Base-by-base conservation (phyloP, 1,284 basidiomycete species). In the Papiliotrema fonsecae region DNA sequence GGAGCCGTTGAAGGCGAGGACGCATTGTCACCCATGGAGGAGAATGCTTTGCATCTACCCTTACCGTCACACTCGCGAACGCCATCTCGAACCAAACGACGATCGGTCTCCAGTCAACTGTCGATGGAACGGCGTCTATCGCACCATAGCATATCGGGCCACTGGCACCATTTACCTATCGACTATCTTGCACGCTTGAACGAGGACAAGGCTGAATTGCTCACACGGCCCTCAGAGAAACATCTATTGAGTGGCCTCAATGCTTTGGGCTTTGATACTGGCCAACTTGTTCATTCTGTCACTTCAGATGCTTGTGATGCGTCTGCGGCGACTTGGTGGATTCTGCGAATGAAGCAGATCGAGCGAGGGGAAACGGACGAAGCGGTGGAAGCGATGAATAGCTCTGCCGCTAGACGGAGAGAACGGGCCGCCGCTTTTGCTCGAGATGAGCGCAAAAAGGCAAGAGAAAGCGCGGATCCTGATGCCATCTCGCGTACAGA, bases 281-380 rank as follows among this genome's bases (percentile, higher is more conserved):
- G 88, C 10, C 96, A 98, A 72, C 87, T 97, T 49, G 85, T 87
- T 19, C 93, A 98, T 69, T 91, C 87, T 1, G 92, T 97, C 6
- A 78, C 87, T 39, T 86, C 81, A 24, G 83, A 97, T 71, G 94
- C 96, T 0, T 98, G 94, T 65, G 94, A 98, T 70, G 80, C 88
- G 0, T 82, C 87, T 6, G 87, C 91, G 10, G 90, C 93, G 1
- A 76, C 90, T 11, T 98, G 94, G 94, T 98, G 96, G 96, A 88
- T 97, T 79, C 75, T 98, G 43, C 84, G 87, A 9, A 85, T 88
- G 68, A 84, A 82, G 62, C 81, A 79, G 50, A 75, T 65, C 42
- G 69, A 69, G 52, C 64, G 64, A 21, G 65, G 71, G n/a, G 66
- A 74, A 59, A 68, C 61, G 32, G 65, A 72, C 32, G 65, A 69